Evolutionary conservation across 129 eudicot genomes (phyloP), one percentile per base, ranked within the genome.

Genomic region (Deinandra increscens): DNA sequence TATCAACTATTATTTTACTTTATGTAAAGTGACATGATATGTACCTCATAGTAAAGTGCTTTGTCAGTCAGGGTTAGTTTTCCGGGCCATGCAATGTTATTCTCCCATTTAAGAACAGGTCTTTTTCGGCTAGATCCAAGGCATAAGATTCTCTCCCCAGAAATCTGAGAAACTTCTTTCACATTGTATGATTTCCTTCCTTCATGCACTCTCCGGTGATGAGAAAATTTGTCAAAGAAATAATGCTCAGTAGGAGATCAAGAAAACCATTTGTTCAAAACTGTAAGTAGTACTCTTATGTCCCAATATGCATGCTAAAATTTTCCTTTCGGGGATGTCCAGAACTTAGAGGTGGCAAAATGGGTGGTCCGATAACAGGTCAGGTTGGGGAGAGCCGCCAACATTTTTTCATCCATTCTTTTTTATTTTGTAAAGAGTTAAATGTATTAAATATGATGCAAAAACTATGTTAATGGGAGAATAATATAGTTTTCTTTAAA

Each of bases 81-180:
- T 71, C 99, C 99, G 0, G 99, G 99, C 99, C 97, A 89, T 42
- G 95, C 99, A 83, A 87, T 78, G 81, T 93, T 89, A 53, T 87
- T 87, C 68, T 93, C 88, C 99, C 99, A 93, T 85, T 74, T 89
- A 60, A 93, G 69, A 46, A 93, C 92, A 62, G 97, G 99, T 69
- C 85, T 86, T 84, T 89, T 89, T 82, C 91, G 76, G 81, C 95
- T 80, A 42, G 91, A 87, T 80, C 90, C 92, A 66, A 89, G 84
- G 76, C 97, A 87, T 48, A 93, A 70, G 71, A 93, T 74, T 74
- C 69, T 81, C 60, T 89, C 99, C 4, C 71, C 26, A 15, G 83
- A 70, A 70, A 33, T 64, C 36, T 64, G 71, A 33, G 84, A 82
- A 67, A 68, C 66, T 42, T 78, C 92, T 70, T 75, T 78, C 74